Evolutionary conservation across 208 protist species (phyloP).

Genomic region (Acanthamoeba rhysodes): DNA sequence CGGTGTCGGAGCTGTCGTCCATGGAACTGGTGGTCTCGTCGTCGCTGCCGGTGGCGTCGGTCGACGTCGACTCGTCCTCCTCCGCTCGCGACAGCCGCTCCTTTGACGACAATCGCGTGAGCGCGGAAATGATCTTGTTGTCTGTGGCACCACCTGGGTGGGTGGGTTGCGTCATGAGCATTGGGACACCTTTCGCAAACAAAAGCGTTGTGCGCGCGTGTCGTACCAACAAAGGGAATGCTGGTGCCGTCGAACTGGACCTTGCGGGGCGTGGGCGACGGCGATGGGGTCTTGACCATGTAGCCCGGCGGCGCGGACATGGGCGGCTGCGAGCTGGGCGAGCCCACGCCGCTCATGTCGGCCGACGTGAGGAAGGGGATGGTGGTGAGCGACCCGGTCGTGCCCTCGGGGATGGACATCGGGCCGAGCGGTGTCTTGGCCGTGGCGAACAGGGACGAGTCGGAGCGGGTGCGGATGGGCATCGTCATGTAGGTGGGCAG

Average conservation of each 20-base stretch:
- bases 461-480: constrained; percentile 29
- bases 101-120: constrained; percentile 48
- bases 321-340: background rate
- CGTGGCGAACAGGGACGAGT: constrained; percentile 10
- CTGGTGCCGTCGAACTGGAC: constrained; percentile 48
- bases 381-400: background rate
- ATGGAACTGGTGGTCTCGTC: background rate
- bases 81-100: background rate
- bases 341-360: background rate
- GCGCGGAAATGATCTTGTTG: constrained; percentile 42
- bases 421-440: background rate
- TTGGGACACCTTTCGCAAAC: background rate
- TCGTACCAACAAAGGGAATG: constrained; percentile 41
- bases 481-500: constrained; percentile 18
- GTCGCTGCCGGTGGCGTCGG: constrained; percentile 12
- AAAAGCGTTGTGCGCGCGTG: background rate
- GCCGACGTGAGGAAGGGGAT: constrained; percentile 35
- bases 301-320: background rate
- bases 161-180: no score
- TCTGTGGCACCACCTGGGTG: background rate
- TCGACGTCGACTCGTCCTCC: background rate
- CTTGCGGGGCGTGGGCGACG: constrained; percentile 20
- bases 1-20: background rate
- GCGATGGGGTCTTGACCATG: background rate
- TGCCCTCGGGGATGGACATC: background rate